Evolutionary conservation across 305 asterid genomes (phyloP).

Genomic region (Stenogyne calaminthoides): DNA sequence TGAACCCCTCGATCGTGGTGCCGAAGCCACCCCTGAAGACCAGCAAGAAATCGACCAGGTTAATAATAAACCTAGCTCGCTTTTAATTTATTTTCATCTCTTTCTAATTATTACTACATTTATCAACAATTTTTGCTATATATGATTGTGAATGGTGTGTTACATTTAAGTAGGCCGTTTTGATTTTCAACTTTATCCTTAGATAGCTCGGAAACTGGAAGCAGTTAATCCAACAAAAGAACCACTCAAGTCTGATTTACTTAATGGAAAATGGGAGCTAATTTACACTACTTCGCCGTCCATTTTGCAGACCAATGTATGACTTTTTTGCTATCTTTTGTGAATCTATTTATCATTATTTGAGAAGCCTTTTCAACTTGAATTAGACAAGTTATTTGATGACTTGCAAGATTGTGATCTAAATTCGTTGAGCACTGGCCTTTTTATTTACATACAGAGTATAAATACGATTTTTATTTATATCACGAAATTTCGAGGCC

Average conservation of each 20-base stretch:
- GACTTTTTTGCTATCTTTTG: neutral
- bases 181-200: slow-evolving; percentile 5
- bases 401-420: neutral
- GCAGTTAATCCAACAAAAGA: slow-evolving; percentile 71
- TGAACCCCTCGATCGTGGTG: slow-evolving; percentile 87
- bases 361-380: neutral
- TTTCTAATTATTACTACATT: neutral
- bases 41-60: slow-evolving; percentile 65
- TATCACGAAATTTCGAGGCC: neutral
- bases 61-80: neutral
- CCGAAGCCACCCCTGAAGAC: slow-evolving; percentile 81
- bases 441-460: neutral
- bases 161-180: neutral
- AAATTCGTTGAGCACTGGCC: neutral
- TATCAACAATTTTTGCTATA: neutral
- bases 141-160: neutral
- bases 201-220: slow-evolving; percentile 77
- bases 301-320: slow-evolving; percentile 67
- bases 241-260: slow-evolving; percentile 68
- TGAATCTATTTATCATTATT: neutral
- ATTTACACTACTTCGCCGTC: slow-evolving; percentile 85
- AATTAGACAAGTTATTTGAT: neutral
- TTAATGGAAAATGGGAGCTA: slow-evolving; percentile 91
- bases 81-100: neutral
- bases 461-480: too few species aligned